Percentiles rank a stretch among this genome's conserved stretches.
phyloP scores from a whole-genome alignment of 345 rosid genomes.

The Microcos paniculata region DNA sequence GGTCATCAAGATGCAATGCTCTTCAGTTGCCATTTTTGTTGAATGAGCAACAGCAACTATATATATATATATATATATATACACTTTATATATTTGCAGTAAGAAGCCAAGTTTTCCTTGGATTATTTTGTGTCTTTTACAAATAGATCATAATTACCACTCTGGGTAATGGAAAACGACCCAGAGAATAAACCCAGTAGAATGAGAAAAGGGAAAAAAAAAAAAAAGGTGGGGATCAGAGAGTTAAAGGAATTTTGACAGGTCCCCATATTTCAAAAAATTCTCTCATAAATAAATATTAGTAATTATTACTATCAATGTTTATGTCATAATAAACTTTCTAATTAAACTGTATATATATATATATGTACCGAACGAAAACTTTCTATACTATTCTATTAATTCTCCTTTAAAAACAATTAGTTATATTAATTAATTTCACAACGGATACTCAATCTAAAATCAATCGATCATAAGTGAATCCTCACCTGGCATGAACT shows the following conservation, averaged over 20 bases:
- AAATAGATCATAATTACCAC: background rate
- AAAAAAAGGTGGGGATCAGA: background rate
- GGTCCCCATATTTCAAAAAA: background rate
- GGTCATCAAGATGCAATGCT: constrained; percentile 10
- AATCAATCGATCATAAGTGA: too few species aligned
- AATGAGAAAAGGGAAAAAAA: background rate
- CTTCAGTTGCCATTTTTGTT: background rate
- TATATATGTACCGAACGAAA: too few species aligned
- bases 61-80: too few species aligned
- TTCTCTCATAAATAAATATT: background rate
- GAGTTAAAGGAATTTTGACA: background rate
- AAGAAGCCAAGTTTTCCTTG: background rate
- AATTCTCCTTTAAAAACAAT: too few species aligned
- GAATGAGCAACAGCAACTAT: background rate
- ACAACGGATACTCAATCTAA: too few species aligned
- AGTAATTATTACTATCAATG: background rate
- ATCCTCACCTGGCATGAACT: too few species aligned
- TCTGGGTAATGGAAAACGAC: background rate
- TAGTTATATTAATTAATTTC: too few species aligned
- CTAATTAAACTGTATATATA: too few species aligned
- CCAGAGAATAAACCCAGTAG: background rate
- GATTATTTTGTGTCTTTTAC: background rate
- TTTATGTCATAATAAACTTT: too few species aligned
- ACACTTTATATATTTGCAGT: too few species aligned
- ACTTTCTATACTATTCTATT: too few species aligned